A percentile compares a stretch with the other conserved stretches of the same genome.
phyloP scores from a whole-genome alignment of 176 grass and related monocot genomes.

The Juncus effusus region DNA sequence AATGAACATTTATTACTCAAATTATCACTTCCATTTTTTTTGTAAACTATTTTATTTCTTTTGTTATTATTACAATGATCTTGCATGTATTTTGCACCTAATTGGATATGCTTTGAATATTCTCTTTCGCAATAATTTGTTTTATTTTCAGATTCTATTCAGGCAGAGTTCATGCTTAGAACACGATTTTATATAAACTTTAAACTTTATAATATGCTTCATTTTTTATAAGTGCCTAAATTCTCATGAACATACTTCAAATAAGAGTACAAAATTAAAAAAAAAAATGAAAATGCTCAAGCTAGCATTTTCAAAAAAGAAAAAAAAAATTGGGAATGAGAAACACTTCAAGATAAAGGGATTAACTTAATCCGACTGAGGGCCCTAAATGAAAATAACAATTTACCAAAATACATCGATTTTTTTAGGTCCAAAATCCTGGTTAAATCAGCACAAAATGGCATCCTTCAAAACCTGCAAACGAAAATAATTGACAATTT shows the following conservation, averaged over 20 bases:
- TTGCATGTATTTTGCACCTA: background rate
- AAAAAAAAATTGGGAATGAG: no score
- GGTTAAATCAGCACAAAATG: slow-evolving; percentile 22
- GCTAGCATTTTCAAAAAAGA: no score
- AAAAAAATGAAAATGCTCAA: no score
- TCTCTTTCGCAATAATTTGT: slow-evolving; percentile 2
- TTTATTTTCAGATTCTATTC: slow-evolving; percentile 7
- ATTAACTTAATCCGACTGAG: no score
- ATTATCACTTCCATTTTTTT: background rate
- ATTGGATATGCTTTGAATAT: slow-evolving; percentile 6
- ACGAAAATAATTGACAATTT: background rate
- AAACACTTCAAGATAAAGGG: no score
- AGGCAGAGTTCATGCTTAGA: background rate
- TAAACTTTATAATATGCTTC: no score
- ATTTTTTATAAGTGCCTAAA: no score
- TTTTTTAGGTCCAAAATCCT: no score
- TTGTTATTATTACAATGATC: background rate
- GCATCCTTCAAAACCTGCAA: slow-evolving; percentile 26
- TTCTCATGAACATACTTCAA: no score
- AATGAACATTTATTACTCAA: background rate
- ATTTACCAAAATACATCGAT: no score
- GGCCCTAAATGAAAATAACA: no score
- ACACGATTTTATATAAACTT: background rate
- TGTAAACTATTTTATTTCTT: background rate
- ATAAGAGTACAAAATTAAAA: no score